A percentile compares a stretch with the other conserved stretches of the same genome.
These are phyloP conservation scores for Nitzschia putrida DNA, from an alignment of 108 stramenopile species.

Conservation along the genomic window DNA sequence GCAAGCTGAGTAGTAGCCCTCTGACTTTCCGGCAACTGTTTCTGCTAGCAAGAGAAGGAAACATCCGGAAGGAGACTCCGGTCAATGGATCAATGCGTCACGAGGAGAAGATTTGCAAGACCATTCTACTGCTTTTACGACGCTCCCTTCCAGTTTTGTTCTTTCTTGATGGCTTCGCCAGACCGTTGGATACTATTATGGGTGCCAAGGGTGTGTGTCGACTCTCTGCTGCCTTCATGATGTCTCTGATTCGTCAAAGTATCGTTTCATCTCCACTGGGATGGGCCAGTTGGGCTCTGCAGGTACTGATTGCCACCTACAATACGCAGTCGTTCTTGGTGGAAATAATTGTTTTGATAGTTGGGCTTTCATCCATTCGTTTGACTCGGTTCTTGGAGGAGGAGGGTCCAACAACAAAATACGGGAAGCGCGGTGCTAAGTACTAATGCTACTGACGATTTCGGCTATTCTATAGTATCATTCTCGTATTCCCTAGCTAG, in stretches of 20 bases:
- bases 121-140: constrained; percentile 18
- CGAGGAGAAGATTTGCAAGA: constrained; percentile 21
- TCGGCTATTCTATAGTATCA: too few species aligned
- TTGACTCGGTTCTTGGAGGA: constrained; percentile 35
- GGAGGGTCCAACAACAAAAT: too few species aligned
- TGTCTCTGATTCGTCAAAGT: constrained; percentile 31
- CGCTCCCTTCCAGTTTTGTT: constrained; percentile 27
- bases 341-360: constrained; percentile 16
- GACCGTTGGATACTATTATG: constrained; percentile 34
- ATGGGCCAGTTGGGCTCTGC: constrained; percentile 42
- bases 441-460: too few species aligned
- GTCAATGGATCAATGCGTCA: neutral
- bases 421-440: too few species aligned
- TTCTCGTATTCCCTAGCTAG: too few species aligned
- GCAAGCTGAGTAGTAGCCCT: neutral
- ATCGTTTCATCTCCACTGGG: constrained; percentile 33
- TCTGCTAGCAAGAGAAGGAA: too few species aligned
- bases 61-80: too few species aligned
- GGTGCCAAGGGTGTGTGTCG: constrained; percentile 30
- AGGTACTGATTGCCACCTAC: constrained; percentile 36
- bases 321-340: constrained; percentile 2
- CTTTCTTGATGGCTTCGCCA: constrained; percentile 38
- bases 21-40: too few species aligned
- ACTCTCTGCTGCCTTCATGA: constrained; percentile 32
- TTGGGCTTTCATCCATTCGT: constrained; percentile 40